Evolutionary conservation across 2,329 filamentous ascomycete genomes (phyloP).

Genomic region (Scedosporium minutisporum): DNA sequence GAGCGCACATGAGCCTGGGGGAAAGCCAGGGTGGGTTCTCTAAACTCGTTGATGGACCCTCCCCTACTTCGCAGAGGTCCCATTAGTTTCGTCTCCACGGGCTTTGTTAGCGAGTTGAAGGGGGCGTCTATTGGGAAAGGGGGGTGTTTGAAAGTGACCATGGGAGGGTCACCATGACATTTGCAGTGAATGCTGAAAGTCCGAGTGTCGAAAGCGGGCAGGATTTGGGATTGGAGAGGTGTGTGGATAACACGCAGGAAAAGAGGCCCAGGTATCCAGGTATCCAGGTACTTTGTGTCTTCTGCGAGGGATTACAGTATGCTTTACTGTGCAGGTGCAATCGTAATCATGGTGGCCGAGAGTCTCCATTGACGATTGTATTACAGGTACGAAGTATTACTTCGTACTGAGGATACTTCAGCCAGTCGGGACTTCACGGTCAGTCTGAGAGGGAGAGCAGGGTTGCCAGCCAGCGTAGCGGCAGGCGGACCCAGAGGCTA

Average conservation of each 20-base stretch:
- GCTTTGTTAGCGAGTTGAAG: not conserved
- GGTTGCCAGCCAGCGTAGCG: not conserved
- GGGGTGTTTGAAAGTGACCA: not conserved
- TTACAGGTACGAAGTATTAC: not conserved
- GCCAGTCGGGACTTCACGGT: not conserved
- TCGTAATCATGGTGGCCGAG: too few species aligned
- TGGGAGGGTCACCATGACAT: too few species aligned
- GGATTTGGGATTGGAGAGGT: too few species aligned
- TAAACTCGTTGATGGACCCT: not conserved
- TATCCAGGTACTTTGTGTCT: too few species aligned
- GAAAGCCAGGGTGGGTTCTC: not conserved
- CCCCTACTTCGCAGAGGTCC: not conserved
- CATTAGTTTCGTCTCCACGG: not conserved
- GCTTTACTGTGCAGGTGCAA: too few species aligned
- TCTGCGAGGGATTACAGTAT: too few species aligned
- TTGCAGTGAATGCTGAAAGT: too few species aligned
- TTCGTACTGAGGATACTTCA: not conserved
- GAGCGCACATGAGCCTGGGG: not conserved
- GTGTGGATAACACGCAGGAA: too few species aligned
- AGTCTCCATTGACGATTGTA: too few species aligned
- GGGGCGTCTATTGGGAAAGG: not conserved
- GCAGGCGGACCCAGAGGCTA: not conserved
- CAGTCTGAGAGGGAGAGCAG: not conserved
- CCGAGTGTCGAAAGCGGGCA: too few species aligned
- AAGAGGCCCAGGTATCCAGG: too few species aligned